Evolutionary conservation across 139 green algal genomes (phyloP), one percentile per base, ranked within the genome.

Genomic region (Closterium sp.): DNA sequence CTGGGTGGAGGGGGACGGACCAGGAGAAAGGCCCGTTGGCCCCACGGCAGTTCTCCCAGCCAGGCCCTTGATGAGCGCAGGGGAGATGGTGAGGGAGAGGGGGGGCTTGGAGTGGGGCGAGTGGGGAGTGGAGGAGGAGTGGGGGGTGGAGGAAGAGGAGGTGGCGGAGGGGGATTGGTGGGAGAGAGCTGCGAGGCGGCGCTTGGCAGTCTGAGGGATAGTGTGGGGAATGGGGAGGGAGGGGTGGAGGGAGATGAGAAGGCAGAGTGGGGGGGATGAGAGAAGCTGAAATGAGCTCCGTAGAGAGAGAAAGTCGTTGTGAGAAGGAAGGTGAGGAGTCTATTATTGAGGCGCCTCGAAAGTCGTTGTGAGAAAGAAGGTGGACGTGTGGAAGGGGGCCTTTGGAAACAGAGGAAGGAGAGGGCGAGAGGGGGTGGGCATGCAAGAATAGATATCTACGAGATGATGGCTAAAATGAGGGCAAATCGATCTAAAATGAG

Each of bases 141-240:
- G 30, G 4, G 86, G 31, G 33, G 33, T 35, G 33, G 33, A 83
- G 86, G 86, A 32, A 19, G 86, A 89, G 16, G 86, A 55, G 16
- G 86, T 55, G 33, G 84, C 84, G 33, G 84, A 34, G 23, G 84
- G 33, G 84, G 84, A 34, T 84, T 89, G 55, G 55, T 89, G 35
- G 10, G 86, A 23, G 7, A 55, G n/a, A 7, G 86, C n/a, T 89
- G 32, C 86, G 32, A 89, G 86, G n/a, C 86, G 86, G 16, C 86
- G 86, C 66, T 89, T 89, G n/a, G 31, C 35, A 1, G 86, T 55
- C 86, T 89, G 32, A 28, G 55, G 16, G 33, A 85, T 33, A 31
- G 19, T 8, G 4, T 4, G 64, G 86, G 8, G 21, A 87, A 16
- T 34, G 32, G 84, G 33, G 33, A 87, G 32, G 84, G 81, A 31